Percentiles rank a stretch among this genome's conserved stretches.
phyloP scores from a whole-genome alignment of 805 yeast species.

The Candida glaebosa region DNA sequence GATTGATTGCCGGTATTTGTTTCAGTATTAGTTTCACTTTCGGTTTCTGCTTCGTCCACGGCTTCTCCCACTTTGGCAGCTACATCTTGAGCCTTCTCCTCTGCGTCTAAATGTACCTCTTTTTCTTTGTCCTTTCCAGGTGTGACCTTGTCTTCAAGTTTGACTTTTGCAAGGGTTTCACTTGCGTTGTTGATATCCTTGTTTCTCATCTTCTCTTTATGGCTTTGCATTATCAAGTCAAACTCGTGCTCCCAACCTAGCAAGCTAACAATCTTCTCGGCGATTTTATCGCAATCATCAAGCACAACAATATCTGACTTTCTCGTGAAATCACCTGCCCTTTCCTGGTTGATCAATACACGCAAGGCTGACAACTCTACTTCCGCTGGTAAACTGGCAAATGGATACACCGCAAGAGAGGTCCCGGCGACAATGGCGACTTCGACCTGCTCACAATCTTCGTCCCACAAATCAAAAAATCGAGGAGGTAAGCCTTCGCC shows the following conservation, averaged over 20 bases:
- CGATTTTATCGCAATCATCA: constrained; percentile 66
- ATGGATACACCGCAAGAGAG: constrained; percentile 84
- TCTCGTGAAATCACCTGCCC: constrained; percentile 73
- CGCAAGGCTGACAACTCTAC: constrained; percentile 45
- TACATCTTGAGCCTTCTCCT: constrained; percentile 1
- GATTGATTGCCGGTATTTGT: background rate
- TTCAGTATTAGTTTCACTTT: background rate
- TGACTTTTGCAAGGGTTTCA: background rate
- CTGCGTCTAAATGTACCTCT: background rate
- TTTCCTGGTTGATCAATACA: constrained; percentile 68
- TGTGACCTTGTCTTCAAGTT: background rate
- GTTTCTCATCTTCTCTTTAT: constrained; percentile 10
- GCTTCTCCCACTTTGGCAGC: background rate
- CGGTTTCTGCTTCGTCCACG: background rate
- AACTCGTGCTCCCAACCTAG: constrained; percentile 67
- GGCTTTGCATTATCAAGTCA: constrained; percentile 29
- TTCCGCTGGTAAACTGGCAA: constrained; percentile 78
- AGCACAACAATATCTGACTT: constrained; percentile 57
- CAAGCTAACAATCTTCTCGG: constrained; percentile 45
- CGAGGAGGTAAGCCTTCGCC: constrained; percentile 79
- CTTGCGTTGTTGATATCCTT: background rate
- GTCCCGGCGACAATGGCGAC: constrained; percentile 90
- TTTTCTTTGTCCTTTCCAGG: background rate
- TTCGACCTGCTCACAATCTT: constrained; percentile 49
- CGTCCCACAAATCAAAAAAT: constrained; percentile 70